These are phyloP conservation scores for Candida dendrica DNA, from an alignment of 805 yeast species.

Conservation along the genomic window DNA sequence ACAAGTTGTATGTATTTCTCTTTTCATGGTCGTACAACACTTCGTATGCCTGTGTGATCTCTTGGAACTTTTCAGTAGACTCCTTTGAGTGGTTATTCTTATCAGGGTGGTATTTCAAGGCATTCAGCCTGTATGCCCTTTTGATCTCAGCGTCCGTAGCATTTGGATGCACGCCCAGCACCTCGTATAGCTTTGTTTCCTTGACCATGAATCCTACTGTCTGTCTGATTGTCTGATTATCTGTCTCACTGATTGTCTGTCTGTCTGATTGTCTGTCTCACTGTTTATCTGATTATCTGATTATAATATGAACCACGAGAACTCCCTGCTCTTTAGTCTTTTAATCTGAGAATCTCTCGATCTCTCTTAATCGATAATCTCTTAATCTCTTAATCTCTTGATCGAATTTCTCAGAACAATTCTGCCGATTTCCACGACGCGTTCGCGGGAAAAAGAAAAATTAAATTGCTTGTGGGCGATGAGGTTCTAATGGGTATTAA, in stretches of 20 bases:
- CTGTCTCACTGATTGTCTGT: too few species aligned
- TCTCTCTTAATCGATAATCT: too few species aligned
- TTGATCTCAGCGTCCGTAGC: slow-evolving; percentile 29
- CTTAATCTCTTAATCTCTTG: too few species aligned
- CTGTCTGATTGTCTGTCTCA: too few species aligned
- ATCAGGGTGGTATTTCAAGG: slow-evolving; percentile 60
- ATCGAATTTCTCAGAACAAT: background rate
- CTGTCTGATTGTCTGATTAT: too few species aligned
- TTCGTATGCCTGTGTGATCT: slow-evolving; percentile 61
- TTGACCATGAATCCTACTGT: slow-evolving; percentile 67
- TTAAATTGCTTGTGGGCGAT: too few species aligned
- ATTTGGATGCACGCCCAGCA: background rate
- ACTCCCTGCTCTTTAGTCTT: too few species aligned
- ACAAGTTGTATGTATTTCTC: slow-evolving; percentile 44
- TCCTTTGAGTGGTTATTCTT: slow-evolving; percentile 43
- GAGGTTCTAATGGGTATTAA: too few species aligned
- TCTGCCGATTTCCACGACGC: background rate
- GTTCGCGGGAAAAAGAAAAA: background rate
- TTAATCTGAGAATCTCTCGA: too few species aligned
- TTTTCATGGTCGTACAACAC: slow-evolving; percentile 40
- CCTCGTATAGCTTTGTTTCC: slow-evolving; percentile 58
- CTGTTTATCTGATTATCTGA: too few species aligned
- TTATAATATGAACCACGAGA: too few species aligned
- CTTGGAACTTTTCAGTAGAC: slow-evolving; percentile 49
- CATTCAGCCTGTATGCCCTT: slow-evolving; percentile 42